Percentiles rank a stretch among this genome's conserved stretches.
These are phyloP conservation scores for Zopfochytrium polystomum DNA, from an alignment of 371 early-diverging fungal species.

Conservation along the genomic window DNA sequence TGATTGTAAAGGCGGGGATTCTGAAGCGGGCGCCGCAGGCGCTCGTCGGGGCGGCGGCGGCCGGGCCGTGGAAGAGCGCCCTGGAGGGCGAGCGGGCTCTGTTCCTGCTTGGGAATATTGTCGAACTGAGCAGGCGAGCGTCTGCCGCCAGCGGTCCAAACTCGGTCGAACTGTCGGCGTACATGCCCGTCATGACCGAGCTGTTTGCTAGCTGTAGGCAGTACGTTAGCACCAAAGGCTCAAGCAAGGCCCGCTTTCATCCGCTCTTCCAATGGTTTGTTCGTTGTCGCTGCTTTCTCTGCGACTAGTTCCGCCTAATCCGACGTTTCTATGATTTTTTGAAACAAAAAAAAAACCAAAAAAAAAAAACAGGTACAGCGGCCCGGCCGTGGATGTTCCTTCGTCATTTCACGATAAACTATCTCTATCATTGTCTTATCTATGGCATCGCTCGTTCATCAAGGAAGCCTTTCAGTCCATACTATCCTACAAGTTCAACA, in stretches of 20 bases:
- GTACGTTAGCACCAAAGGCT: slow-evolving; percentile 49
- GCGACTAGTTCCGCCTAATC: background rate
- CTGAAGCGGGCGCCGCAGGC: too few relatives aligned
- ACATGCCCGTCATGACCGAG: slow-evolving; percentile 19
- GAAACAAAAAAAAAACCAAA: background rate
- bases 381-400: slow-evolving; percentile 40
- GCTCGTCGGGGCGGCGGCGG: too few relatives aligned
- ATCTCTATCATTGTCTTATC: slow-evolving; percentile 50
- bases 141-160: slow-evolving; percentile 5
- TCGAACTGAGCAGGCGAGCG: slow-evolving; percentile 33
- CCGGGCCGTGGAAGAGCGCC: too few relatives aligned
- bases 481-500: background rate
- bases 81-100: slow-evolving; percentile 54
- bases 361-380: slow-evolving; percentile 42
- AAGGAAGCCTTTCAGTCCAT: slow-evolving; percentile 4
- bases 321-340: background rate
- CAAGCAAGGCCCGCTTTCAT: slow-evolving; percentile 53
- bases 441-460: slow-evolving; percentile 61
- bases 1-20: too few relatives aligned
- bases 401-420: slow-evolving; percentile 44
- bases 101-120: slow-evolving; percentile 57
- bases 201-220: slow-evolving; percentile 38
- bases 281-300: background rate
- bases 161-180: slow-evolving; percentile 33
- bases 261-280: slow-evolving; percentile 60